These are phyloP conservation scores for Volutella citrinella DNA, from an alignment of 2,329 filamentous ascomycete species.

Conservation along the genomic window DNA sequence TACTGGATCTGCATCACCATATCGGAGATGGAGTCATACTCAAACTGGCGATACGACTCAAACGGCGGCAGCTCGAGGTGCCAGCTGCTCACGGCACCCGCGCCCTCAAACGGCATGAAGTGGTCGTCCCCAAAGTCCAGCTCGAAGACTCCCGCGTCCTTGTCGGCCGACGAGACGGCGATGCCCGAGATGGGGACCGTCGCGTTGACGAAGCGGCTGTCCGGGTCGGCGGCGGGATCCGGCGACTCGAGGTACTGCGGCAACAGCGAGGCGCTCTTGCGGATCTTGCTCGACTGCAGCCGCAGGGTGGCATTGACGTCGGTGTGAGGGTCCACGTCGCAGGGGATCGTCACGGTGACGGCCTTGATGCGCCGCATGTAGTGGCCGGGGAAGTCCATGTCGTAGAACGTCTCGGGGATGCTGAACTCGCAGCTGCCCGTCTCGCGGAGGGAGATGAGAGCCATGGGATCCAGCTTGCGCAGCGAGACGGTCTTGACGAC, in stretches of 20 bases:
- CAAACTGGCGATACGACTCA: neutral
- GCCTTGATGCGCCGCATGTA: constrained; percentile 33
- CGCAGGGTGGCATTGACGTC: constrained; percentile 22
- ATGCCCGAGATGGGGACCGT: neutral
- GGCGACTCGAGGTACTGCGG: no score
- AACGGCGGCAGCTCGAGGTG: constrained; percentile 2
- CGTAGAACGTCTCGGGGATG: constrained; percentile 30
- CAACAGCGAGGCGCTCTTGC: no score
- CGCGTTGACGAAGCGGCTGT: constrained; percentile 2
- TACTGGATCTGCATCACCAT: constrained; percentile 6
- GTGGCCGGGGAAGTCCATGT: constrained; percentile 39
- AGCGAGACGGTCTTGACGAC: constrained; percentile 8
- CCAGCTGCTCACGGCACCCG: constrained; percentile 8
- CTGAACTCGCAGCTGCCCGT: neutral
- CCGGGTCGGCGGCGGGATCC: no score
- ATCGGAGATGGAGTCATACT: constrained; percentile 6
- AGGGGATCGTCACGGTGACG: constrained; percentile 32
- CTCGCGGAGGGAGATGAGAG: constrained; percentile 1
- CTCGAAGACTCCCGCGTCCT: constrained; percentile 5
- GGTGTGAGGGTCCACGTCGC: constrained; percentile 26
- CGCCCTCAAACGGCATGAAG: constrained; percentile 7
- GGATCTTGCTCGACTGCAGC: neutral
- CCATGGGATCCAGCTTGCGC: neutral
- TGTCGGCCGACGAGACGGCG: neutral
- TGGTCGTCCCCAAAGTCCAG: constrained; percentile 2